Conservation (phyloP, 176 grass and related monocot genomes). For the Paspalum notatum region DNA sequence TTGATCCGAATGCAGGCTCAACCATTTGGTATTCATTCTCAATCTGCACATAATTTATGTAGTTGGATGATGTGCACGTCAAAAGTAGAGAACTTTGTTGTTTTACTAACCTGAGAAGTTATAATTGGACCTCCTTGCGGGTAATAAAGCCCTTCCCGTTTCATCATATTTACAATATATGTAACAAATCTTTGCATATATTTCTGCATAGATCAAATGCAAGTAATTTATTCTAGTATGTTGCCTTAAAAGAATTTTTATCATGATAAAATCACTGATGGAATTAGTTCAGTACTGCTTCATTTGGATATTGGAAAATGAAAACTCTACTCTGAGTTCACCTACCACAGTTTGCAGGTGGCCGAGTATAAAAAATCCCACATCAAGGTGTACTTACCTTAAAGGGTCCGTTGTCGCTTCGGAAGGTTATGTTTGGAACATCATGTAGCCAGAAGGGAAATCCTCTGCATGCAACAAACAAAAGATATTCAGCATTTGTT, state of each 20-base stretch:
- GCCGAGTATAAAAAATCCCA: conserved; percentile 7
- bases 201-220: conserved; percentile 48
- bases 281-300: conserved; percentile 2
- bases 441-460: conserved; percentile 73
- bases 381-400: conserved; percentile 49
- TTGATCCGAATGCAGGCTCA: conserved; percentile 68
- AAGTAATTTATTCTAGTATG: neutral
- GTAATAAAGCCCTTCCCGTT: conserved; percentile 48
- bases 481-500: conserved; percentile 35
- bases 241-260: neutral
- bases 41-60: conserved; percentile 53
- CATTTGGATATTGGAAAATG: conserved; percentile 24
- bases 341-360: neutral
- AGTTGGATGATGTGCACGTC: conserved; percentile 21
- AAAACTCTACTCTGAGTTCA: neutral
- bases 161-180: conserved; percentile 55
- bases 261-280: neutral
- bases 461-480: conserved; percentile 49
- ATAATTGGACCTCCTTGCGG: conserved; percentile 57
- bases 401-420: conserved; percentile 64
- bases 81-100: neutral
- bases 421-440: conserved; percentile 58
- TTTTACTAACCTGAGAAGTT: conserved; percentile 51
- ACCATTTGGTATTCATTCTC: conserved; percentile 92
- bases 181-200: conserved; percentile 81